phyloP scores from a whole-genome alignment of 1,284 basidiomycete genomes.

The Trichosporon ovoides region DNA sequence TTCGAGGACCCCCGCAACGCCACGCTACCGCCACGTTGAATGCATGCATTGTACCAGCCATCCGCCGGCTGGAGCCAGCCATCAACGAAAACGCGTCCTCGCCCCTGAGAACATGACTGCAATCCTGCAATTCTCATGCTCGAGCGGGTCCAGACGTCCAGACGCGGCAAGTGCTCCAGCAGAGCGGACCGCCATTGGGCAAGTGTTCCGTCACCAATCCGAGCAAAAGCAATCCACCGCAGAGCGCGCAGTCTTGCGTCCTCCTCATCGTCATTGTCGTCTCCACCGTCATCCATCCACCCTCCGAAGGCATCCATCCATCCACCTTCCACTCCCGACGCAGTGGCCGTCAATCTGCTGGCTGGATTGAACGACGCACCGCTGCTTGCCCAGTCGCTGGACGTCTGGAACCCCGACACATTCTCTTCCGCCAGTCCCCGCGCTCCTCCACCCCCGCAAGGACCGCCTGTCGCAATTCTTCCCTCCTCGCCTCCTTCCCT shows the following conservation, averaged over 20 bases:
- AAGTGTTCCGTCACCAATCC: not conserved
- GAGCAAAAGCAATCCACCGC: slow-evolving; percentile 1
- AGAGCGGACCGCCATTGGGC: not conserved
- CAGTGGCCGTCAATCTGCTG: slow-evolving; percentile 1
- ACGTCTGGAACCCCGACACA: not conserved
- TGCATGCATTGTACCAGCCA: not conserved
- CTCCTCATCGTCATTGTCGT: slow-evolving; percentile 1
- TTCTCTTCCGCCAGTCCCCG: slow-evolving; percentile 1
- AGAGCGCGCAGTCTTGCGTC: not conserved
- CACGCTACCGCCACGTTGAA: too few species aligned
- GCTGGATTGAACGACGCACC: not conserved
- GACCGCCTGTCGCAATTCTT: not conserved
- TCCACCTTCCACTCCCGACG: slow-evolving; percentile 3
- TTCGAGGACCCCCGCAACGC: too few species aligned
- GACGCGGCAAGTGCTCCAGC: not conserved
- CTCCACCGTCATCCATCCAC: not conserved
- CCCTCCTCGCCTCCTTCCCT: not conserved
- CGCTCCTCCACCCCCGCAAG: not conserved
- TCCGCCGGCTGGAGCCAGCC: not conserved
- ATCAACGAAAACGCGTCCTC: not conserved
- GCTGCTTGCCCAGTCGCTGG: not conserved
- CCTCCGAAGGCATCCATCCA: not conserved
- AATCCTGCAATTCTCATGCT: not conserved
- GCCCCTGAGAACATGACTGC: slow-evolving; percentile 2
- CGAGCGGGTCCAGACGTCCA: not conserved